Evolutionary conservation across 495 filamentous ascomycete species (phyloP), one percentile per base, ranked within the genome.

Genomic region (Aspergillus egyptiacus): DNA sequence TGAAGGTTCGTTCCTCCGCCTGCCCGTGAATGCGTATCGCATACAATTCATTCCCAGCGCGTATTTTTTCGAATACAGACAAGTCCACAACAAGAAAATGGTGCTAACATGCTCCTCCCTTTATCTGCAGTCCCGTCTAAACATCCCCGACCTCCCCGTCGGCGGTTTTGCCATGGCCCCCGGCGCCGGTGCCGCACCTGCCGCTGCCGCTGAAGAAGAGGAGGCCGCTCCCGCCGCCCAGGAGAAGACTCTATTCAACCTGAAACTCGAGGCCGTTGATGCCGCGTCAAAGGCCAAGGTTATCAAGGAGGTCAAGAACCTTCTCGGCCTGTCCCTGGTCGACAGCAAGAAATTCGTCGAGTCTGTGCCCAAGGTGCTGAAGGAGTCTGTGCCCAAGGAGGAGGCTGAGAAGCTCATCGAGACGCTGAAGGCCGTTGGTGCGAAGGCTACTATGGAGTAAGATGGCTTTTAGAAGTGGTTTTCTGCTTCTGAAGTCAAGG

Each of bases 261-360:
- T 99, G 46, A 96, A 95, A 68, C 84, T 99, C 28, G 77, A 85
- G 66, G 83, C 84, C 11, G 90, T 96, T 70, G 93, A 96, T 31
- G 79, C 91, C 23, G 75, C 63, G 11, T 74, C 93, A 48, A 99
- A 99, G 76, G 89, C 94, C 46, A 99, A 99, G 82, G 74, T 99
- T 49, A 99, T 99, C 75, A 99, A 99, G 80, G 93, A 99, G 77
- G 83, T 99, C 70, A 99, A 99, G 82, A 80, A 78, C 58, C 78
- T 99, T 79, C 76, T 99, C 43, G 93, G 94, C 4, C 69, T 99
- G 68, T 94, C 87, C 64, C 78, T 99, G 70, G 93, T 99, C 58
- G 93, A 99, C 70, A 95, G 89, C 73, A 99, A 99, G 84, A 99
- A 99, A 78, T 99, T 99, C 70, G 93, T 97, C 56, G 93, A 99